phyloP scores from a whole-genome alignment of 1,284 basidiomycete genomes.

The Cutaneotrichosporon dermatis region DNA sequence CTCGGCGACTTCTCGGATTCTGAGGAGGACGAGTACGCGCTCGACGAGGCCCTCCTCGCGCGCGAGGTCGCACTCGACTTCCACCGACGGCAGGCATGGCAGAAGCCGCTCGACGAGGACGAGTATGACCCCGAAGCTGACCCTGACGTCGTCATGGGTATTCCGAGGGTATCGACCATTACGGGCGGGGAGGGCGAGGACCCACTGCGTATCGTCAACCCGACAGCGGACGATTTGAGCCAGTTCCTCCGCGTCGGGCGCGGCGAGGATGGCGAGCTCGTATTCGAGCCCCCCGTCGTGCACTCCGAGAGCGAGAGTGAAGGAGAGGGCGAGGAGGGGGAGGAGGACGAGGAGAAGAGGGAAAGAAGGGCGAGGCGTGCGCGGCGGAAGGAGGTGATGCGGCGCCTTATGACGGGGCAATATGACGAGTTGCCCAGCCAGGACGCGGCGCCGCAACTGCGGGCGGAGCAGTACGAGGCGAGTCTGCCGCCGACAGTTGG shows the following conservation, averaged over 20 bases:
- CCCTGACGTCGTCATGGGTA: conserved; percentile 30
- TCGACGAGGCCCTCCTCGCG: conserved; percentile 42
- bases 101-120: conserved; percentile 24
- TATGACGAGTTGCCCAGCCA: conserved; percentile 19
- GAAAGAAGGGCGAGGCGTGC: conserved; percentile 17
- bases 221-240: conserved; percentile 39
- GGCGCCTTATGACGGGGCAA: conserved; percentile 9
- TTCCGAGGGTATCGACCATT: conserved; percentile 29
- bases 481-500: conserved; percentile 6
- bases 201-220: conserved; percentile 38
- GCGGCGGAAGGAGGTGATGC: conserved; percentile 14
- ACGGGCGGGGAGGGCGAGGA: conserved; percentile 17
- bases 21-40: conserved; percentile 44
- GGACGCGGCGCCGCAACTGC: not conserved
- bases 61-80: conserved; percentile 44
- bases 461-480: not conserved
- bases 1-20: conserved; percentile 31
- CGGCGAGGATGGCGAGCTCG: conserved; percentile 45
- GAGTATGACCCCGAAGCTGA: conserved; percentile 23
- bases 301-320: conserved; percentile 15
- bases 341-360: conserved; percentile 12
- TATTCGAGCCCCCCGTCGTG: conserved; percentile 35
- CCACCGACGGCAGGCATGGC: conserved; percentile 33
- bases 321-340: conserved; percentile 24
- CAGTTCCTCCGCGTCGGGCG: conserved; percentile 44